Conservation (phyloP, 2,329 filamentous ascomycete genomes). For the Ceratocystis lukuohia region DNA sequence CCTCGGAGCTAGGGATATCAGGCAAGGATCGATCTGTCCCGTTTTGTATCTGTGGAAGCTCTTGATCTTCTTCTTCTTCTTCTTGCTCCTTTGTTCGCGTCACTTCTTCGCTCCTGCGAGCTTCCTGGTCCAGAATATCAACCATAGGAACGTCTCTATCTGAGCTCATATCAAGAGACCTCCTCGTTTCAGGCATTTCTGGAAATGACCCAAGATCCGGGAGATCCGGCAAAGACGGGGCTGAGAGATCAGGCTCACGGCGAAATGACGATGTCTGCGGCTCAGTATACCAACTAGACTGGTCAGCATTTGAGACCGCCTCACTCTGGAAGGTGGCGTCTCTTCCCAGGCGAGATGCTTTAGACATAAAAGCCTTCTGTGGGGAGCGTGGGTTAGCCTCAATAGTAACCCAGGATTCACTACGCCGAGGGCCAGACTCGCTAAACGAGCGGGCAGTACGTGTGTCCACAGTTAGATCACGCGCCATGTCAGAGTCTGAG, state of each 20-base stretch:
- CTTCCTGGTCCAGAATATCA: constrained; percentile 13
- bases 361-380: constrained; percentile 9
- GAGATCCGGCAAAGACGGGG: constrained; percentile 14
- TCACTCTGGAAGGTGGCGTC: constrained; percentile 13
- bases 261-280: constrained; percentile 6
- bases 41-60: constrained; percentile 12
- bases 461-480: constrained; percentile 4
- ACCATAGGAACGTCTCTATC: constrained; percentile 11
- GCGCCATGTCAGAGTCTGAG: constrained; percentile 14
- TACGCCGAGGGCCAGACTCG: constrained; percentile 10
- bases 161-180: background rate
- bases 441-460: constrained; percentile 6
- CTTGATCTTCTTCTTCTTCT: constrained; percentile 4
- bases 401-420: constrained; percentile 18
- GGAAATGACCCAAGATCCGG: constrained; percentile 11
- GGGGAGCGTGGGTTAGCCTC: constrained; percentile 13
- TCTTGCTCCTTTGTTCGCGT: background rate
- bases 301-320: constrained; percentile 1
- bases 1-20: constrained; percentile 18
- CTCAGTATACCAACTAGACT: constrained; percentile 18
- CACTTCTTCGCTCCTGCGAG: background rate
- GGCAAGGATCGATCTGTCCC: constrained; percentile 13
- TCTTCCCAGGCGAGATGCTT: background rate
- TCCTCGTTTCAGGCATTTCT: constrained; percentile 6
- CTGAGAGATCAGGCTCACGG: constrained; percentile 2